Evolutionary conservation across 352 stramenopile species (phyloP).

Genomic region (Pythium sp.): DNA sequence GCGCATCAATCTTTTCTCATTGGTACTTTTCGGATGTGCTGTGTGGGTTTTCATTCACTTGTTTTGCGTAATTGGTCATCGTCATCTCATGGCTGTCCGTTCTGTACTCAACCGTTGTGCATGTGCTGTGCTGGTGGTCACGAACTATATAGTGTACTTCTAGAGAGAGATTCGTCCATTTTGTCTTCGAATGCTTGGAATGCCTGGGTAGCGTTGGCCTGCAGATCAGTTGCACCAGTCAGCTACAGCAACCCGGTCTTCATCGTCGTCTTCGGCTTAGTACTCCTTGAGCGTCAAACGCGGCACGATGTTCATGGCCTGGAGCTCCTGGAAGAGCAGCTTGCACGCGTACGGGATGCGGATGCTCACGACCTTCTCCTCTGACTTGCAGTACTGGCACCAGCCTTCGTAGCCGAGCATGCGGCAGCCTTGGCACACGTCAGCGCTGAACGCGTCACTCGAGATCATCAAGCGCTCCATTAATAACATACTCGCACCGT

Average conservation of each 20-base stretch:
- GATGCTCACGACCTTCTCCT: constrained; percentile 97
- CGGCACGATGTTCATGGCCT: constrained; percentile 99
- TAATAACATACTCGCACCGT: constrained; percentile 98
- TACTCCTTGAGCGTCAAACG: constrained; percentile 96
- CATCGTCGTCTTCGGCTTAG: constrained; percentile 23
- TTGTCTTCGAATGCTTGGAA: neutral
- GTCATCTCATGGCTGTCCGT: neutral
- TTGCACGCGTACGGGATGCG: constrained; percentile 99
- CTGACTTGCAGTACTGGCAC: constrained; percentile 98
- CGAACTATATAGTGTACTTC: constrained; percentile 13
- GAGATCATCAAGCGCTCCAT: constrained; percentile 99
- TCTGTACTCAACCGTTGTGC: neutral
- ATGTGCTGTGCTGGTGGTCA: neutral
- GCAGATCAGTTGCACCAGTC: neutral
- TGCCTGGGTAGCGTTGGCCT: neutral
- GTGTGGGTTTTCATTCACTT: neutral
- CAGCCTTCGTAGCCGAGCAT: constrained; percentile 97
- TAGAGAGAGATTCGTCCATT: constrained; percentile 3
- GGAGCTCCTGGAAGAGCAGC: constrained; percentile 97
- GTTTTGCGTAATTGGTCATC: neutral
- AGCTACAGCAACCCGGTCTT: neutral
- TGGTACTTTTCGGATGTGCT: neutral
- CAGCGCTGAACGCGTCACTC: constrained; percentile 98
- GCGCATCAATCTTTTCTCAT: too few relatives aligned
- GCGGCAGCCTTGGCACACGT: constrained; percentile 97